phyloP scores from a whole-genome alignment of 106 monocot species.

The Amphibolis antarctica region DNA sequence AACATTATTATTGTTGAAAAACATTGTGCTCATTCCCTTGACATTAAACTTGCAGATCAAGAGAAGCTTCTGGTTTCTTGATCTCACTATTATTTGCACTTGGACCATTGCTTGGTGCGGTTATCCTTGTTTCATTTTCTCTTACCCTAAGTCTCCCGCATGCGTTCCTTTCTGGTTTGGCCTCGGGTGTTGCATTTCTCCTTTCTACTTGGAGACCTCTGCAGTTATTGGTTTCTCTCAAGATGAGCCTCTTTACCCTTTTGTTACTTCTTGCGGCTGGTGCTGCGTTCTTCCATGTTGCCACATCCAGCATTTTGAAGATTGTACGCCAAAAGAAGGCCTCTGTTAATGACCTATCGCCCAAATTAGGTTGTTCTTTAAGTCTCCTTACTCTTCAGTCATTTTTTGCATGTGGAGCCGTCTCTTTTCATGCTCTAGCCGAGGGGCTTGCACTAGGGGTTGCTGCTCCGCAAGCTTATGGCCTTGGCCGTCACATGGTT shows the following conservation, averaged over 20 bases:
- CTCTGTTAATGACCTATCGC: slow-evolving; percentile 34
- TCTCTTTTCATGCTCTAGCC: slow-evolving; percentile 68
- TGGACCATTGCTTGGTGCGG: slow-evolving; percentile 83
- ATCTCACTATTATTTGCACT: slow-evolving; percentile 81
- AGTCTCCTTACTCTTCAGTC: slow-evolving; percentile 71
- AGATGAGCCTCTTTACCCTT: slow-evolving; percentile 50
- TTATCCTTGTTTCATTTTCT: slow-evolving; percentile 50
- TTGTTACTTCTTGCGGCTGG: slow-evolving; percentile 39
- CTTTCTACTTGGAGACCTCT: slow-evolving; percentile 80
- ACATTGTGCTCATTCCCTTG: not conserved
- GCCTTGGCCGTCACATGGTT: slow-evolving; percentile 84
- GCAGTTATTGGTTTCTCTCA: slow-evolving; percentile 56
- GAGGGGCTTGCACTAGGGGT: slow-evolving; percentile 91
- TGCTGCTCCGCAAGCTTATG: slow-evolving; percentile 85
- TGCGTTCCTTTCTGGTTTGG: slow-evolving; percentile 61
- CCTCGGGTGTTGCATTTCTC: slow-evolving; percentile 73
- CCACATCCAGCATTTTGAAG: slow-evolving; percentile 37
- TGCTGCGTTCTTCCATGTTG: slow-evolving; percentile 29
- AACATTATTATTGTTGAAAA: no score
- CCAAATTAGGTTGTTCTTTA: slow-evolving; percentile 36
- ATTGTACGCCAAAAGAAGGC: slow-evolving; percentile 37
- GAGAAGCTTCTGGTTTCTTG: slow-evolving; percentile 72
- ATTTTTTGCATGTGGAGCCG: slow-evolving; percentile 68
- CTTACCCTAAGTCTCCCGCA: slow-evolving; percentile 49
- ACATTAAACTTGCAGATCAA: slow-evolving; percentile 43